These are phyloP conservation scores for Picea abies DNA, from an alignment of 83 land plant species.

Conservation along the genomic window DNA sequence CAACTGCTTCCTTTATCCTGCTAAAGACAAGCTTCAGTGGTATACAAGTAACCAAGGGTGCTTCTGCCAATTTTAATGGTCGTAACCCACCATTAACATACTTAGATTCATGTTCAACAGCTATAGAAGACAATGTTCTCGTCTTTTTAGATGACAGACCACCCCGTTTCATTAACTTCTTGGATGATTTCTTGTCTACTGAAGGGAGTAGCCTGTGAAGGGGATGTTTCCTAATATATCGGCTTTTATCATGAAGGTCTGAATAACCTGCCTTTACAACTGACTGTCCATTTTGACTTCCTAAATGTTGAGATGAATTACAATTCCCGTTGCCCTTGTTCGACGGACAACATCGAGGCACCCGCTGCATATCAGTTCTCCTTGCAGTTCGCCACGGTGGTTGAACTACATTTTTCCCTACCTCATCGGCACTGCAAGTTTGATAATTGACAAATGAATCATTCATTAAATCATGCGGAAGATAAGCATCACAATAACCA, in stretches of 20 bases:
- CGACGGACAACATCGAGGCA: conserved; percentile 52
- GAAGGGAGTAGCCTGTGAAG: conserved; percentile 20
- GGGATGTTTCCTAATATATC: conserved; percentile 22
- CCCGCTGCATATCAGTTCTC: conserved; percentile 69
- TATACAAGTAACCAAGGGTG: conserved; percentile 69
- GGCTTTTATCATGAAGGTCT: conserved; percentile 17
- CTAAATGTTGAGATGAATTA: conserved; percentile 21
- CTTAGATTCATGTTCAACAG: conserved; percentile 29
- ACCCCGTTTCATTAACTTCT: conserved; percentile 40
- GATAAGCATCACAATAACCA: conserved; percentile 28
- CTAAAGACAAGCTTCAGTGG: conserved; percentile 77
- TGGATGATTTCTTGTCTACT: conserved; percentile 29
- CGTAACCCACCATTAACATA: conserved; percentile 6
- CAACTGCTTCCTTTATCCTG: conserved; percentile 68
- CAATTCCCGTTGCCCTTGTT: conserved; percentile 24
- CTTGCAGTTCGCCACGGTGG: conserved; percentile 73
- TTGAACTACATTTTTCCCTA: conserved; percentile 8
- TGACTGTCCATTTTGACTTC: conserved; percentile 20
- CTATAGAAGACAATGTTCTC: conserved; percentile 72
- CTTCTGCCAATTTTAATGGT: conserved; percentile 16
- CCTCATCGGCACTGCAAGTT: not conserved
- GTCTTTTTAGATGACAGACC: conserved; percentile 58
- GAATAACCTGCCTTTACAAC: conserved; percentile 21
- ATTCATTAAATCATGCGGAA: not conserved
- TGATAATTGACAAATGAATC: conserved; percentile 11